These are phyloP conservation scores for Populus trichocarpa DNA, from an alignment of 441 rosid genomes.

Conservation along the genomic window DNA sequence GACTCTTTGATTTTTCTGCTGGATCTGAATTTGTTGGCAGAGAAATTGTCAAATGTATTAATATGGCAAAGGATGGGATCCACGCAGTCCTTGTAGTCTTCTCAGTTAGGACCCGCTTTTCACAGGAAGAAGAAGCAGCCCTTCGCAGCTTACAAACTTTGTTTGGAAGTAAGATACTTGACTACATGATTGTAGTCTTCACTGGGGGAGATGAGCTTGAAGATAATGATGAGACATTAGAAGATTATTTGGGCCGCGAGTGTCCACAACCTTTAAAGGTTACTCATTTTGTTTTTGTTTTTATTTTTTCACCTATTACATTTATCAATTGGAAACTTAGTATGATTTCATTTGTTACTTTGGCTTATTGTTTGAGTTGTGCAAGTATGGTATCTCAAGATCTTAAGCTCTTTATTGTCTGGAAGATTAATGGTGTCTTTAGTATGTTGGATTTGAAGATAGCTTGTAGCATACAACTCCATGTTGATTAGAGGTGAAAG, in stretches of 20 bases:
- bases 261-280: slow-evolving; percentile 80
- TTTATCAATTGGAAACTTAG: not conserved
- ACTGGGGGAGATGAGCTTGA: slow-evolving; percentile 93
- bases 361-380: not conserved
- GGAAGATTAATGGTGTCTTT: not conserved
- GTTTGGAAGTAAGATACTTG: slow-evolving; percentile 64
- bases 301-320: not conserved
- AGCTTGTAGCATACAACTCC: not conserved
- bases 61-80: slow-evolving; percentile 80
- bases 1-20: slow-evolving; percentile 68
- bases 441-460: not conserved
- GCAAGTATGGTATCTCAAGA: not conserved
- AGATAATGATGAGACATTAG: slow-evolving; percentile 65
- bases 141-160: slow-evolving; percentile 56
- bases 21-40: slow-evolving; percentile 57
- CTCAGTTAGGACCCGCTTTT: slow-evolving; percentile 56
- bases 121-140: slow-evolving; percentile 65
- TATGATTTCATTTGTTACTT: not conserved
- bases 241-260: slow-evolving; percentile 59
- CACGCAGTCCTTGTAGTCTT: slow-evolving; percentile 74
- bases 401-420: not conserved
- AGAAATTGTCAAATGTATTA: slow-evolving; percentile 76
- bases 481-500: not conserved
- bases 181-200: slow-evolving; percentile 77
- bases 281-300: slow-evolving; percentile 11